Base-by-base conservation (phyloP, 352 stramenopile species). In the Phytophthora ohioensis region DNA sequence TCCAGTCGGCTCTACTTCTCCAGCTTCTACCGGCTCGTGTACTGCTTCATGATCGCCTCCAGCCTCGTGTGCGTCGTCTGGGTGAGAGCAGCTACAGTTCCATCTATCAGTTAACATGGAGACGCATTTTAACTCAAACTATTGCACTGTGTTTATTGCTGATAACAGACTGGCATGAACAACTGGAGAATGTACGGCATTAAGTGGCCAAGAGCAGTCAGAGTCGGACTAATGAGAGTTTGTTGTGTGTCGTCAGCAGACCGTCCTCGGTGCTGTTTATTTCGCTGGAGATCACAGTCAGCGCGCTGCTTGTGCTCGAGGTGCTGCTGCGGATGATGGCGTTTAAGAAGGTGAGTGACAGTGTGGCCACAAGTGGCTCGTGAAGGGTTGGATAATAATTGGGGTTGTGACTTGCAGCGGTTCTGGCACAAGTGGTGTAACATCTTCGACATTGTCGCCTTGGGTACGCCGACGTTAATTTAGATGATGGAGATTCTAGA, bases 401-500 rank as follows among this genome's bases (percentile, higher is more conserved):
- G 42, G 15, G 54, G 15, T 7, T 67, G 4, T 38, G 43, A 41
- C 36, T 36, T 52, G 17, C 61, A 94, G 87, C 78, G 83, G 32
- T 95, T 92, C 57, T 95, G 88, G 85, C 82, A 81, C 58, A 92
- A 91, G 68, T 95, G 88, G 88, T 90, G 79, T 67, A 95, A 95
- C 73, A 81, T 95, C 17, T 95, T 95, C 54, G 88, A 95, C 67
- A 73, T 95, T 34, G 46, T 93, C n/a, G 88, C 84, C 15, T 73
- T 93, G 15, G 76, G 87, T 94, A 32, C 32, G 69, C 70, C 48
- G 41, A 2, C 21, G 5, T 38, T 35, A 15, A 21, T 47, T 67
- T 12, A 60, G 35, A 11, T 15, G 35, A 13, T 64, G n/a, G 12
- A 54, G 21, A 27, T 27, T 27, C 21, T 27, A 27, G 21, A 27